A percentile compares a stretch with the other conserved stretches of the same genome.
These are phyloP conservation scores for Vigna nakashimae DNA, from an alignment of 306 rosid species.

Conservation along the genomic window DNA sequence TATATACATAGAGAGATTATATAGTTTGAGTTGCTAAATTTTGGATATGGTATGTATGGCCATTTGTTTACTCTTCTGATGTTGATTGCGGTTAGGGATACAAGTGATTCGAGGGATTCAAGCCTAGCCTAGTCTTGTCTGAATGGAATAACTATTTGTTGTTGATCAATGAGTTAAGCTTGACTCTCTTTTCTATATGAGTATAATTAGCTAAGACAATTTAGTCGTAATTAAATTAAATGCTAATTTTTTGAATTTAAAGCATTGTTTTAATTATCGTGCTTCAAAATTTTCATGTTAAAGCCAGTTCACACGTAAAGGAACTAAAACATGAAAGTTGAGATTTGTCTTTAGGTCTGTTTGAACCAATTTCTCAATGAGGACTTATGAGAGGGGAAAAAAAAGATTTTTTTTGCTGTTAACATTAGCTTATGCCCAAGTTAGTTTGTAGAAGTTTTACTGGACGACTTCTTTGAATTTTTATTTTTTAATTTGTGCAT, in stretches of 20 bases:
- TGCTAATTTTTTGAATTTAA: background rate
- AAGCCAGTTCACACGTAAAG: background rate
- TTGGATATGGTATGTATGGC: background rate
- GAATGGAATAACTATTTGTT: background rate
- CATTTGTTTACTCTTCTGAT: background rate
- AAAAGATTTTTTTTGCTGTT: too few species aligned
- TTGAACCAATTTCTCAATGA: too few species aligned
- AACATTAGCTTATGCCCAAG: too few species aligned
- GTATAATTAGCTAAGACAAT: background rate
- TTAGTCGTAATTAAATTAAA: background rate
- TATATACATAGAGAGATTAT: too few species aligned
- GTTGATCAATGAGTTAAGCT: background rate
- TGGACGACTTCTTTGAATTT: too few species aligned
- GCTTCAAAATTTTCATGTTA: background rate
- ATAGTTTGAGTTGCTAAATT: background rate
- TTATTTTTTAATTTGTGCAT: too few species aligned
- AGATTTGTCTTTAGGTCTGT: too few species aligned
- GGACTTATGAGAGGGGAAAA: too few species aligned
- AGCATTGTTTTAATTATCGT: background rate
- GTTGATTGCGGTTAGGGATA: constrained; percentile 27
- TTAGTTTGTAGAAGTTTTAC: too few species aligned
- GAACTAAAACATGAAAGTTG: background rate
- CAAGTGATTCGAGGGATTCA: background rate
- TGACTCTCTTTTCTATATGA: background rate
- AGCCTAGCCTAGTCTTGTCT: background rate